phyloP scores from a whole-genome alignment of 805 yeast species.

The Ogataea degrootiae region DNA sequence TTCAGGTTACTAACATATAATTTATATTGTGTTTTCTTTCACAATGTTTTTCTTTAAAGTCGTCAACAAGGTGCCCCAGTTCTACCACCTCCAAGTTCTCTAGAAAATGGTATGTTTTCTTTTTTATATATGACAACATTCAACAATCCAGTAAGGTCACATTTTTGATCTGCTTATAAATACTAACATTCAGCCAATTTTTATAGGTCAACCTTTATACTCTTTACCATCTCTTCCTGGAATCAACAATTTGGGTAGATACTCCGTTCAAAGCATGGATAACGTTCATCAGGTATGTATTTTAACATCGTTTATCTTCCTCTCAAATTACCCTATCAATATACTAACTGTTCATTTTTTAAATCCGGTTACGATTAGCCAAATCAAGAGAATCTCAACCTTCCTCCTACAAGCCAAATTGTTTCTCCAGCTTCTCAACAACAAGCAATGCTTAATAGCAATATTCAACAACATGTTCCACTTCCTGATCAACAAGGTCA shows the following conservation, averaged over 20 bases:
- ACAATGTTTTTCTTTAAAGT: constrained; percentile 25
- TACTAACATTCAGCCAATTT: constrained; percentile 2
- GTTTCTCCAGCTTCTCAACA: constrained; percentile 17
- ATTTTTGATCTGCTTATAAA: too few relatives aligned
- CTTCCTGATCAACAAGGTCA: constrained; percentile 13
- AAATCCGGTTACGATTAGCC: constrained; percentile 5
- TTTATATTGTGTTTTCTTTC: background rate
- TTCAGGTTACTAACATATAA: constrained; percentile 11
- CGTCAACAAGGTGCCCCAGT: constrained; percentile 52
- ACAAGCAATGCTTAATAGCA: constrained; percentile 14
- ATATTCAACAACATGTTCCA: constrained; percentile 6
- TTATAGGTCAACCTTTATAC: constrained; percentile 42
- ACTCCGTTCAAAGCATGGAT: constrained; percentile 45
- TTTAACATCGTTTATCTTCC: constrained; percentile 1
- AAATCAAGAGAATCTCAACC: constrained; percentile 26
- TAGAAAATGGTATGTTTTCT: constrained; percentile 42
- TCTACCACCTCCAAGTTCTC: constrained; percentile 50
- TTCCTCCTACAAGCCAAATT: constrained; percentile 27
- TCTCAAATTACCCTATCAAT: background rate
- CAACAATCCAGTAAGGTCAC: too few relatives aligned
- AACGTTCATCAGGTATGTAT: constrained; percentile 28
- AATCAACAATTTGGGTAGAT: constrained; percentile 43
- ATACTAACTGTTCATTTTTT: constrained; percentile 23
- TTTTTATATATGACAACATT: too few relatives aligned
- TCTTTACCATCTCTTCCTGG: constrained; percentile 51